A percentile compares a stretch with the other conserved stretches of the same genome.
phyloP scores from a whole-genome alignment of 495 filamentous ascomycete genomes.

The Penicillium silybi region DNA sequence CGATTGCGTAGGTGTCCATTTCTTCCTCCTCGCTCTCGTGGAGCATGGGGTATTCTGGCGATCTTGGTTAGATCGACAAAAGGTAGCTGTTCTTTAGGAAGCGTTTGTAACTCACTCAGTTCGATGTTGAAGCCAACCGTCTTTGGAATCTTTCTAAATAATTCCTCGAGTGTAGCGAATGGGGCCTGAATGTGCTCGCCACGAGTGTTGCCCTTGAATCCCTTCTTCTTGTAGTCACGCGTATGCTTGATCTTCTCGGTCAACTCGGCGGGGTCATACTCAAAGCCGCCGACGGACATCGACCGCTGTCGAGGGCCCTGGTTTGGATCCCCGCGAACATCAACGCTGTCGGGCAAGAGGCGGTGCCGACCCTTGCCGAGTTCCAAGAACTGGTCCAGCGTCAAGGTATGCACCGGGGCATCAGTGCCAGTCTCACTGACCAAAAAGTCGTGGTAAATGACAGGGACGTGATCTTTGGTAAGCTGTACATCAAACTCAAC shows the following conservation, averaged over 20 bases:
- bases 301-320: slow-evolving; percentile 42
- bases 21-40: slow-evolving; percentile 89
- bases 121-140: slow-evolving; percentile 95
- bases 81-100: slow-evolving; percentile 22
- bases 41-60: slow-evolving; percentile 87
- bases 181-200: slow-evolving; percentile 92
- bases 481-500: slow-evolving; percentile 96
- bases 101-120: slow-evolving; percentile 58
- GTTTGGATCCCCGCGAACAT: slow-evolving; percentile 14
- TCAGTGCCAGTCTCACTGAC: slow-evolving; percentile 98
- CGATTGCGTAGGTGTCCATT: slow-evolving; percentile 96
- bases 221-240: slow-evolving; percentile 85
- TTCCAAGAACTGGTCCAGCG: slow-evolving; percentile 87
- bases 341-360: slow-evolving; percentile 10
- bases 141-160: slow-evolving; percentile 79
- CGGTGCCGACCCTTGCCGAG: slow-evolving; percentile 53
- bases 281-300: slow-evolving; percentile 54
- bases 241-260: slow-evolving; percentile 96
- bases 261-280: slow-evolving; percentile 55
- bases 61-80: slow-evolving; percentile 28
- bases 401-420: slow-evolving; percentile 92
- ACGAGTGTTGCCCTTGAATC: slow-evolving; percentile 92
- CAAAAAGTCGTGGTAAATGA: slow-evolving; percentile 98
- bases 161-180: slow-evolving; percentile 90
- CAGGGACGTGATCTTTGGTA: slow-evolving; percentile 96